Base-by-base conservation (phyloP, 805 yeast genomes). In the Crinitomyces ghanaensis region DNA sequence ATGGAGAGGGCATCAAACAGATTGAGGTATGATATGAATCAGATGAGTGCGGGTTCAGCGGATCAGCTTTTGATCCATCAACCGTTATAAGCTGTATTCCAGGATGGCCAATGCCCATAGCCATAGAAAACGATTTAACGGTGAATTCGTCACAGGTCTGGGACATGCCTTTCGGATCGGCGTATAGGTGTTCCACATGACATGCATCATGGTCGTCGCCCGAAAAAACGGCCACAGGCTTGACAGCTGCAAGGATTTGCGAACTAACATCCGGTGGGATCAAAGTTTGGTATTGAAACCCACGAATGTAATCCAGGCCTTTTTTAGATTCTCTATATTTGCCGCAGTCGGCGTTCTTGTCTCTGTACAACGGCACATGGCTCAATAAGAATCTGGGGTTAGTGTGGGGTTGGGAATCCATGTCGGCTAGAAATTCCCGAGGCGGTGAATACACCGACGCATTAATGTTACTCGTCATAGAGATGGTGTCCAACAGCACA, bases 131-230 rank as follows among this genome's bases (percentile, higher is more conserved):
- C 3, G 93, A 74, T 54, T 91, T 91, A 19, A 86, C 85, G 0
- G 95, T 83, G 42, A 79, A 73, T 53, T 91, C 98, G 33, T 76
- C 77, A 2, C 72, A 64, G 15, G 7, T 15, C 23, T 31, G 27
- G 8, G 27, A 22, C 14, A 17, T 24, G 17, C n/a, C 24, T 13
- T 12, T 5, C 9, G 18, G 28, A 5, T 11, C 27, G n/a, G 40
- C 32, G 41, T 50, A 59, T 4, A 45, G 36, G 51, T 88, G 96
- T 14, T 59, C 57, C 19, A 78, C 67, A 43, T 80, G 83, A 54
- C 99, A 91, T 46, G 83, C 85, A 54, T 91, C 98, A 59, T 91
- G 99, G 53, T 91, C 98, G 54, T 91, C 99, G 1, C 98, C 99
- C 4, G 93, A 74, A 49, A 85, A 82, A 3, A 81, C 65, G 7